These are phyloP conservation scores for Globisporangium viniferum DNA, from an alignment of 352 stramenopile genomes.

Conservation along the genomic window DNA sequence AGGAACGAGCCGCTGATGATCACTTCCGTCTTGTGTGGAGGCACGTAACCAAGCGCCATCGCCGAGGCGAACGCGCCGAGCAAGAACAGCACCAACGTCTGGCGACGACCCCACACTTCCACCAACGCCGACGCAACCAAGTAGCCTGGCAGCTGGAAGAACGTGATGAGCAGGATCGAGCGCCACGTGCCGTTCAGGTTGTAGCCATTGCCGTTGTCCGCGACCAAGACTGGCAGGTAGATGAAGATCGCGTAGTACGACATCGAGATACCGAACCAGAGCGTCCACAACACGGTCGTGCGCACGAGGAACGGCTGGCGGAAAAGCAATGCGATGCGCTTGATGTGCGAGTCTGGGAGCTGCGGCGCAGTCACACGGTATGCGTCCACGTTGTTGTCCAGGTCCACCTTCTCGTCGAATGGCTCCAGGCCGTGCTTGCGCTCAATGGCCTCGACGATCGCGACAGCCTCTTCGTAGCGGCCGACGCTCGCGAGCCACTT, in stretches of 20 bases:
- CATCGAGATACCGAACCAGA: conserved; percentile 70
- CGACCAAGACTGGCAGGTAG: conserved; percentile 48
- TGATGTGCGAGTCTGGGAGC: conserved; percentile 45
- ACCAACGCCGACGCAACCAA: conserved; percentile 46
- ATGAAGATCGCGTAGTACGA: conserved; percentile 75
- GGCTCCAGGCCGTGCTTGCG: conserved; percentile 37
- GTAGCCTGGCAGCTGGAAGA: conserved; percentile 64
- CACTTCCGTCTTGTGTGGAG: conserved; percentile 32
- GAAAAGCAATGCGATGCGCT: conserved; percentile 56
- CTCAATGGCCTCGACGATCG: conserved; percentile 59
- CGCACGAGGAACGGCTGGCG: conserved; percentile 42
- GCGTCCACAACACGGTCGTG: conserved; percentile 59
- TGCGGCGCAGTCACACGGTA: conserved; percentile 10
- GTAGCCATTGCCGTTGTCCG: conserved; percentile 42
- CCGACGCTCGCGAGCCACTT: conserved; percentile 71
- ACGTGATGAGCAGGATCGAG: conserved; percentile 58
- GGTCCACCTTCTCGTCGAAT: conserved; percentile 39
- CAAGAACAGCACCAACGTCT: conserved; percentile 55
- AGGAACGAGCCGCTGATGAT: conserved; percentile 49
- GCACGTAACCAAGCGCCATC: conserved; percentile 63
- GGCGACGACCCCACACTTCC: conserved; percentile 50
- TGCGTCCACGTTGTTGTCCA: conserved; percentile 21
- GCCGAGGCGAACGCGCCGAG: conserved; percentile 39
- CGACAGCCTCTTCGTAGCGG: conserved; percentile 52
- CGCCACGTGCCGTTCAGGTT: conserved; percentile 54